Conservation (phyloP, 768 basidiomycete species). For the Suillus decipiens region DNA sequence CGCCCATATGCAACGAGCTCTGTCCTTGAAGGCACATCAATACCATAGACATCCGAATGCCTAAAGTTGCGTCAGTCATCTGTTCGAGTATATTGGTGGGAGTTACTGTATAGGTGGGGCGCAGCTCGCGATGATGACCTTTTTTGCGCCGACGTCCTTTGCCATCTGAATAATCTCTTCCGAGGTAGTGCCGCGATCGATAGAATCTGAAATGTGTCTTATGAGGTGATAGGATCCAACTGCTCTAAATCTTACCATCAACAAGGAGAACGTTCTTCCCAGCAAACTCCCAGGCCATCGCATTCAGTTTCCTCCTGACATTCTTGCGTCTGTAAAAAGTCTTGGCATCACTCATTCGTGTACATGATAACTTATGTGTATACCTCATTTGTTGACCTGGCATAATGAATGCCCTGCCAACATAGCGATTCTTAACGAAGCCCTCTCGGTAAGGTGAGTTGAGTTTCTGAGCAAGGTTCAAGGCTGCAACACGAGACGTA, state of each 20-base stretch:
- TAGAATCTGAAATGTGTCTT: slow-evolving; percentile 68
- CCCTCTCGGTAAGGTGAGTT: slow-evolving; percentile 86
- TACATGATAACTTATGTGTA: neutral
- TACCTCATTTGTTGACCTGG: slow-evolving; percentile 94
- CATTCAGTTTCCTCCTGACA: slow-evolving; percentile 92
- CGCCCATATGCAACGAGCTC: slow-evolving; percentile 90
- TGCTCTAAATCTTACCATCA: slow-evolving; percentile 62
- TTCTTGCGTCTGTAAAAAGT: slow-evolving; percentile 72
- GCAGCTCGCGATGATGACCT: slow-evolving; percentile 94
- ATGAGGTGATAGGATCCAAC: neutral
- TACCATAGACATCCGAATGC: slow-evolving; percentile 95
- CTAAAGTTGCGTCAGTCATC: slow-evolving; percentile 37
- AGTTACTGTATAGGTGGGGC: slow-evolving; percentile 90
- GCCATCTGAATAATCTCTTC: slow-evolving; percentile 99
- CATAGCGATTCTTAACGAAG: slow-evolving; percentile 98
- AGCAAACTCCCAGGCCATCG: slow-evolving; percentile 96
- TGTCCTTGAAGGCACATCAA: slow-evolving; percentile 96
- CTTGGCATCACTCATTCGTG: slow-evolving; percentile 6
- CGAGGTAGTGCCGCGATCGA: slow-evolving; percentile 97
- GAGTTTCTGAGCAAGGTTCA: slow-evolving; percentile 92
- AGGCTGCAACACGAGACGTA: slow-evolving; percentile 92
- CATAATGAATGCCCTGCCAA: slow-evolving; percentile 99
- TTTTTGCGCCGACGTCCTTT: slow-evolving; percentile 96
- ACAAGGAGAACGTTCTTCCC: slow-evolving; percentile 92
- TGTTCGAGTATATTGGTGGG: neutral